Base-by-base conservation (phyloP, 345 rosid genomes). In the Cochlearia excelsa region DNA sequence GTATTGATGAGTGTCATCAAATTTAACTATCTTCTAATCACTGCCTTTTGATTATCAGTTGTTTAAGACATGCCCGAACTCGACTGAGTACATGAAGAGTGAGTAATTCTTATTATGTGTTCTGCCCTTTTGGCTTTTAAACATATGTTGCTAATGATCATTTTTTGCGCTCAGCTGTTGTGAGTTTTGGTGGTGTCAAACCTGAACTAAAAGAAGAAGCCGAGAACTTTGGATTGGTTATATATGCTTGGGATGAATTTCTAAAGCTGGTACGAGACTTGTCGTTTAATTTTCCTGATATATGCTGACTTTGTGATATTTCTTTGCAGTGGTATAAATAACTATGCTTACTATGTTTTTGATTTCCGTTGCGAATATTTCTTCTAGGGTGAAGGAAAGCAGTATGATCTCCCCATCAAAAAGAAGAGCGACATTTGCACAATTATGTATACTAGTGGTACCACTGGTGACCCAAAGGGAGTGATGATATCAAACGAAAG, bases 401-500 rank as follows among this genome's bases (percentile, higher is more conserved):
- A 82, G 37, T 84, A 71, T 76, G 96, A 90, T 42, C 86, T 90
- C 58, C 96, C 97, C 0, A 72, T 34, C 57, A 90, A 82, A 69
- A 78, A 63, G 72, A 72, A 80, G 75, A 76, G 73, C 37, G 96
- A 90, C 66, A 90, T 93, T 48, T 87, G 96, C 73, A 94, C 97
- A 6, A 85, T 90, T 40, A 94, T 90, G 99, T 93, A 93, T 61
- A 93, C 99, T n/a, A 89, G 99, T 8, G 99, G 99, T 69, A 93
- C 99, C 52, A 89, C 99, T 62, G 97, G 97, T 70, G 96, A 93
- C 63, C 99, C 99, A 9, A 93, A 87, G 72, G 99, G 99, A 74
- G 97, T 93, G 26, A 2, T 93, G 80, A 75, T 93, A 65, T 90
- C 99, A 66, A 93, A 93, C 66, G 83, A 85, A 3, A 84, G 81